Evolutionary conservation across 495 filamentous ascomycete species (phyloP).

Genomic region (Viridothelium virens): DNA sequence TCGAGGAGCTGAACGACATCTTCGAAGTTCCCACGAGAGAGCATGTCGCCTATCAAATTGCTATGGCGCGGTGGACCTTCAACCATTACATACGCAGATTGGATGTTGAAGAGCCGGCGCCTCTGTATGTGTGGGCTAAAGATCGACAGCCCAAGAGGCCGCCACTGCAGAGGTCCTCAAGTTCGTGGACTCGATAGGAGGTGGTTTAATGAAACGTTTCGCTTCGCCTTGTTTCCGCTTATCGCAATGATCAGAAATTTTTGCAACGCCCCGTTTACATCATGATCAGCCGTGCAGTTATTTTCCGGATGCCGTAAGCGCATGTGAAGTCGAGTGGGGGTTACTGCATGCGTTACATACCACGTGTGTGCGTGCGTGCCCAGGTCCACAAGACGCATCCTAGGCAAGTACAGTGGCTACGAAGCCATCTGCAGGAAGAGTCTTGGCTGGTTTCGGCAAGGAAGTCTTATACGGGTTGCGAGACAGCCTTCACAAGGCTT

Average conservation of each 20-base stretch:
- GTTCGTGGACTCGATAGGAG: background rate
- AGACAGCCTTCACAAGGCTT: no score
- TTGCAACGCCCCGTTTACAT: no score
- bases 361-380: no score
- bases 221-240: background rate
- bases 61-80: background rate
- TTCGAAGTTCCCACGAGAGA: conserved; percentile 39
- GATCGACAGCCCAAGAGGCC: background rate
- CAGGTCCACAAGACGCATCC: no score
- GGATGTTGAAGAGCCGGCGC: background rate
- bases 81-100: background rate
- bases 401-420: no score
- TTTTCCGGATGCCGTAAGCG: no score
- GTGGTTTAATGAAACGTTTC: background rate
- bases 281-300: no score
- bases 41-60: conserved; percentile 36
- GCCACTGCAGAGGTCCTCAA: background rate
- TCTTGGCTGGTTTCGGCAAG: no score
- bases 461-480: no score
- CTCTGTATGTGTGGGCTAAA: conserved; percentile 9
- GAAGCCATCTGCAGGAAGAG: no score
- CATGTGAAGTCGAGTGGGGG: no score
- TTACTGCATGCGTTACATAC: no score
- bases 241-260: background rate
- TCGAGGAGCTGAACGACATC: conserved; percentile 79